phyloP scores from a whole-genome alignment of 352 stramenopile genomes.

The Saprolegnia parasitica region DNA sequence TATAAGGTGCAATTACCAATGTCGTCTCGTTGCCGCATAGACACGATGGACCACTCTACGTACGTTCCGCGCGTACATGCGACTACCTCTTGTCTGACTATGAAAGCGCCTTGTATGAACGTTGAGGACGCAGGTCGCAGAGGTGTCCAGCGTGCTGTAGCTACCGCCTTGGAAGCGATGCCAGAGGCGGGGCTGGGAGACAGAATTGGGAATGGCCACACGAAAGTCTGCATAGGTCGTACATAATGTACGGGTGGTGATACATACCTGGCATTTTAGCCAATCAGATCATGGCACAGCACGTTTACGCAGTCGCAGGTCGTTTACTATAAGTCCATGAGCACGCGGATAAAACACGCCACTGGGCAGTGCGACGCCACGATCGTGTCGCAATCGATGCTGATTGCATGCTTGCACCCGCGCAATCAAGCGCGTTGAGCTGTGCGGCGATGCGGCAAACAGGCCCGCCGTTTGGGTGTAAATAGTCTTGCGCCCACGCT shows the following conservation, averaged over 20 bases:
- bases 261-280: background rate
- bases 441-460: too few relatives aligned
- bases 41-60: background rate
- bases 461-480: too few relatives aligned
- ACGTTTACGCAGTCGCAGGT: background rate
- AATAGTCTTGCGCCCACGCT: too few relatives aligned
- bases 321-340: background rate
- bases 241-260: constrained; percentile 2
- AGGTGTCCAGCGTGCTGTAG: too few relatives aligned
- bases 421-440: too few relatives aligned
- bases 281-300: background rate
- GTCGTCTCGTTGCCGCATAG: background rate
- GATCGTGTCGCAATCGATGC: too few relatives aligned
- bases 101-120: too few relatives aligned
- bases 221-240: background rate
- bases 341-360: background rate
- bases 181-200: background rate
- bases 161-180: background rate
- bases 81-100: too few relatives aligned
- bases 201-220: background rate
- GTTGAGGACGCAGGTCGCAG: background rate
- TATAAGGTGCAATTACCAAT: constrained; percentile 8
- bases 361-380: background rate
- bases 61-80: too few relatives aligned
- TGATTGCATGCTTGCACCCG: too few relatives aligned